These are phyloP conservation scores for Apiospora saccharicola DNA, from an alignment of 2,329 filamentous ascomycete genomes.

Conservation along the genomic window DNA sequence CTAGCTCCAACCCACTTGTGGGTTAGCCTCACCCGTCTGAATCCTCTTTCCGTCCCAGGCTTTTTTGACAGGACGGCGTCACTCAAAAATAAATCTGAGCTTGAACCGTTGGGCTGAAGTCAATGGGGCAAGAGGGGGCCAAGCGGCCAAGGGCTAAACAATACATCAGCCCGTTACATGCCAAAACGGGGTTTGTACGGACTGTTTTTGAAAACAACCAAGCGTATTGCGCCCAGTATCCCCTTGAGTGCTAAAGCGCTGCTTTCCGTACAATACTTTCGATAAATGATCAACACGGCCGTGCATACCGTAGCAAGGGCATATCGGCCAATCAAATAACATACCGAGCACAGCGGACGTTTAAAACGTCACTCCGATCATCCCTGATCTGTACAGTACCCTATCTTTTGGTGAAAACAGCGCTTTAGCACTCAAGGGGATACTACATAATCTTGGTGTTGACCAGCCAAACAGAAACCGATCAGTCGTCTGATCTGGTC, in stretches of 20 bases:
- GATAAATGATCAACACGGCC: too few relatives aligned
- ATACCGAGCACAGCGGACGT: too few relatives aligned
- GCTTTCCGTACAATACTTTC: too few relatives aligned
- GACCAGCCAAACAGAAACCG: background rate
- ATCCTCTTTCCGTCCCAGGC: conserved; percentile 18
- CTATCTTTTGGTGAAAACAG: too few relatives aligned
- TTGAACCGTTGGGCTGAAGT: conserved; percentile 19
- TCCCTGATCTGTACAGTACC: too few relatives aligned
- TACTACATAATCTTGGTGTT: background rate
- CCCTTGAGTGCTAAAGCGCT: too few relatives aligned
- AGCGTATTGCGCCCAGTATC: background rate
- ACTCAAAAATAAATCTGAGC: background rate
- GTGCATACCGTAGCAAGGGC: too few relatives aligned
- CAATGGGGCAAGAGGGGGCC: conserved; percentile 2
- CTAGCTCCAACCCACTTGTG: conserved; percentile 1
- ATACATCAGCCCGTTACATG: conserved; percentile 20
- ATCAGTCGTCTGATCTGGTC: background rate
- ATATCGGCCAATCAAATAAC: too few relatives aligned
- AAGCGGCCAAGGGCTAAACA: background rate
- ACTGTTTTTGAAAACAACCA: background rate
- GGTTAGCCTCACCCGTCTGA: conserved; percentile 18
- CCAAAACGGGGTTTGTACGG: background rate
- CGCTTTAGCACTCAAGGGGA: too few relatives aligned
- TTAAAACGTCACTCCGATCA: too few relatives aligned
- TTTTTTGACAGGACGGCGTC: conserved; percentile 6